phyloP scores from a whole-genome alignment of 2,329 filamentous ascomycete species.

The Ceratocystis variospora region DNA sequence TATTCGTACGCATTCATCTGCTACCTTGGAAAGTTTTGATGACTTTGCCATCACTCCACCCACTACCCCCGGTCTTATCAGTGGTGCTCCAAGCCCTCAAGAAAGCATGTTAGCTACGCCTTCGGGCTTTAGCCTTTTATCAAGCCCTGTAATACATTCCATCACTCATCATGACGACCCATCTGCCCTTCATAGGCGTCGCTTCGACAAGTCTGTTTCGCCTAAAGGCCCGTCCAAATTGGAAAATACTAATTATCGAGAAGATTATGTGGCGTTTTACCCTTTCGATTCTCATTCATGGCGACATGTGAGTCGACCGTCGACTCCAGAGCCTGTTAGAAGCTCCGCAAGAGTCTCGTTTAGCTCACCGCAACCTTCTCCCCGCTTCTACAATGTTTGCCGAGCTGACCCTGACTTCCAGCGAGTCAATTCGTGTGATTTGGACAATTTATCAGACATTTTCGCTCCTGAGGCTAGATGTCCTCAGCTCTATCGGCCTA shows the following conservation, averaged over 20 bases:
- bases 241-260: not conserved
- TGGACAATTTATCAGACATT: not conserved
- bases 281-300: not conserved
- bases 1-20: slow-evolving; percentile 12
- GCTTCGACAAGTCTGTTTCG: not conserved
- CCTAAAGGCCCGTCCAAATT: not conserved
- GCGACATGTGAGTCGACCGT: not conserved
- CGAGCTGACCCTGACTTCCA: not conserved
- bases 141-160: slow-evolving; percentile 5
- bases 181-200: not conserved
- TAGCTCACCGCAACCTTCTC: not conserved
- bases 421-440: not conserved
- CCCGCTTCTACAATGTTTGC: slow-evolving; percentile 6
- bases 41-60: slow-evolving; percentile 20
- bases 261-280: not conserved
- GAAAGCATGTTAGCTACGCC: slow-evolving; percentile 22
- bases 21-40: slow-evolving; percentile 15
- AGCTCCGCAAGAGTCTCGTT: not conserved
- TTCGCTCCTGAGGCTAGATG: slow-evolving; percentile 1
- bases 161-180: slow-evolving; percentile 5
- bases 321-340: slow-evolving; percentile 1
- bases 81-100: slow-evolving; percentile 20
- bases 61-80: slow-evolving; percentile 22
- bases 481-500: not conserved
- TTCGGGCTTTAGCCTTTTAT: slow-evolving; percentile 15